A percentile compares a stretch with the other conserved stretches of the same genome.
Conservation (phyloP, 2,329 filamentous ascomycete species). For the Penicillium sp. region DNA sequence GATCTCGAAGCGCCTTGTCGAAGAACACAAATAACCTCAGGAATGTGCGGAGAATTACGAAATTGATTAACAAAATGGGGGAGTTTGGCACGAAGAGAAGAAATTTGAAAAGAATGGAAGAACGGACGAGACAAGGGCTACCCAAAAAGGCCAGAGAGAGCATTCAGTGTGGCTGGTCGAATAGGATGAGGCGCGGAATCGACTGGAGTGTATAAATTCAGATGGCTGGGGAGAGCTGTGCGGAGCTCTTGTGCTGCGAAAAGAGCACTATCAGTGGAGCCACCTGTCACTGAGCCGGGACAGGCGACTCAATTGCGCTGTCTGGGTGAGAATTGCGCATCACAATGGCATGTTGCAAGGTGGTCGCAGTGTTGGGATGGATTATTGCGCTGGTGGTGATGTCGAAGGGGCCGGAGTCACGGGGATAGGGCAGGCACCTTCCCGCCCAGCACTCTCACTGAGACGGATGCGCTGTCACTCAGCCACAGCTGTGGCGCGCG, state of each 20-base stretch:
- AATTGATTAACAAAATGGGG: not conserved
- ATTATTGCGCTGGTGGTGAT: slow-evolving; percentile 4
- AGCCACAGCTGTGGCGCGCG: slow-evolving; percentile 15
- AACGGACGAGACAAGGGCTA: not conserved
- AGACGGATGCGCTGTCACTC: slow-evolving; percentile 10
- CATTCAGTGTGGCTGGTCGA: slow-evolving; percentile 21
- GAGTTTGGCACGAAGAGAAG: not conserved
- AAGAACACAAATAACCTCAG: slow-evolving; percentile 4
- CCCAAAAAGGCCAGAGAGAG: slow-evolving; percentile 1
- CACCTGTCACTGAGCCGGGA: slow-evolving; percentile 15
- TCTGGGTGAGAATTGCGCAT: slow-evolving; percentile 3
- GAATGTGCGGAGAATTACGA: slow-evolving; percentile 25
- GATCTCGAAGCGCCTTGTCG: slow-evolving; percentile 2
- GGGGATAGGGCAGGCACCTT: slow-evolving; percentile 1
- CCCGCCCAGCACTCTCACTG: not conserved
- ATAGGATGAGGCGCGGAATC: slow-evolving; percentile 13
- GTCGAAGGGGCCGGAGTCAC: slow-evolving; percentile 3
- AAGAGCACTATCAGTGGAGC: slow-evolving; percentile 15
- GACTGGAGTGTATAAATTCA: slow-evolving; percentile 26
- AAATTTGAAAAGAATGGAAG: slow-evolving; percentile 12
- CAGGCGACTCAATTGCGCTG: slow-evolving; percentile 14
- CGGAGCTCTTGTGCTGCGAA: slow-evolving; percentile 12
- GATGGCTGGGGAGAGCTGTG: slow-evolving; percentile 36
- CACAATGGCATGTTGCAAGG: not conserved
- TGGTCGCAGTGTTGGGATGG: not conserved